Conservation (phyloP, 805 yeast genomes). For the Lachancea quebecensis region DNA sequence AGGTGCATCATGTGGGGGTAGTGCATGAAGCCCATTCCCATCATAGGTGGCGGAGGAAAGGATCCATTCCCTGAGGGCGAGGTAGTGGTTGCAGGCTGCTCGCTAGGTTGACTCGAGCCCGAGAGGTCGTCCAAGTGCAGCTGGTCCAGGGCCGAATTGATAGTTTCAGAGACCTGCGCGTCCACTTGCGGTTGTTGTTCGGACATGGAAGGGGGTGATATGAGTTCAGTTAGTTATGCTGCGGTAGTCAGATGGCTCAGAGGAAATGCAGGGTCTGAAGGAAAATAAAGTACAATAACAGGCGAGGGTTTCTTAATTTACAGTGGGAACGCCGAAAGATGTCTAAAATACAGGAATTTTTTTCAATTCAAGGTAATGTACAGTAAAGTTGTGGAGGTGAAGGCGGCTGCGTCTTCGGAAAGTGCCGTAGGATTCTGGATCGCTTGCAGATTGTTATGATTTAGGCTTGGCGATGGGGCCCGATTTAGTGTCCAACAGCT, state of each 20-base stretch:
- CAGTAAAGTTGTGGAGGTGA: not conserved
- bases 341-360: constrained; percentile 2
- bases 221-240: not conserved
- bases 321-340: not conserved
- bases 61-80: not conserved
- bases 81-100: not conserved
- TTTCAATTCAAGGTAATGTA: not conserved
- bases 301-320: not conserved
- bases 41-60: constrained; percentile 23
- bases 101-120: not conserved
- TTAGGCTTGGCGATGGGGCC: no score
- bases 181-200: constrained; percentile 12
- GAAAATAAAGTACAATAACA: not conserved
- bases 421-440: not conserved
- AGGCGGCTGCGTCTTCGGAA: not conserved
- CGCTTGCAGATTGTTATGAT: no score
- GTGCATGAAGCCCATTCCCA: constrained; percentile 29
- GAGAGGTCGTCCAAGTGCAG: constrained; percentile 23
- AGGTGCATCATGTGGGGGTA: constrained; percentile 30
- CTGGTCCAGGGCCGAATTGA: constrained; percentile 29
- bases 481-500: not conserved
- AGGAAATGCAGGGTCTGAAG: not conserved
- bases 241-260: not conserved
- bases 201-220: not conserved
- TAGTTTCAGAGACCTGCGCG: constrained; percentile 24